Percentiles rank a stretch among this genome's conserved stretches.
phyloP scores from a whole-genome alignment of 2,329 filamentous ascomycete species.

The Fusarium fracticaudum region DNA sequence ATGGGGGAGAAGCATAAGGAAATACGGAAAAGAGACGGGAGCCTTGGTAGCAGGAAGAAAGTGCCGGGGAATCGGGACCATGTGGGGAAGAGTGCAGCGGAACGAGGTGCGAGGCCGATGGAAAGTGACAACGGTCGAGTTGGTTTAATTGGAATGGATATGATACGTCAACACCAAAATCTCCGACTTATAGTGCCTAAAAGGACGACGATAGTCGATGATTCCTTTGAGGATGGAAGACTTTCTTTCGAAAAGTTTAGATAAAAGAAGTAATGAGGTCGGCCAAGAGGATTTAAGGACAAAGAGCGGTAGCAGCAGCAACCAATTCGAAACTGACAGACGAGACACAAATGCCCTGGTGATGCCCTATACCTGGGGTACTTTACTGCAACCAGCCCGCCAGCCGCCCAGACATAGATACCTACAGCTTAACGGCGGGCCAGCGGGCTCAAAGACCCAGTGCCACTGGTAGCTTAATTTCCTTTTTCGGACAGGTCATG shows the following conservation, averaged over 20 bases:
- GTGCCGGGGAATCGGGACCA: conserved; percentile 35
- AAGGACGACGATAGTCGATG: not conserved
- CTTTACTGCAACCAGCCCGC: not conserved
- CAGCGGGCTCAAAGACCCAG: conserved; percentile 7
- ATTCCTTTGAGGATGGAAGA: not conserved
- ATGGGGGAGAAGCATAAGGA: conserved; percentile 10
- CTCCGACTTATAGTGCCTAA: not conserved
- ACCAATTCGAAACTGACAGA: not conserved
- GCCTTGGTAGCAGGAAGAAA: conserved; percentile 20
- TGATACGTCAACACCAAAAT: conserved; percentile 3
- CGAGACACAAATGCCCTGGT: not conserved
- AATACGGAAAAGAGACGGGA: conserved; percentile 23
- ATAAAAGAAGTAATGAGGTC: not conserved
- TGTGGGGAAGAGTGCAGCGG: conserved; percentile 26
- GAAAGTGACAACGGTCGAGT: not conserved
- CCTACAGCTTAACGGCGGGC: conserved; percentile 1
- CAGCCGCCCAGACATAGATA: not conserved
- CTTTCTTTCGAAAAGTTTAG: not conserved
- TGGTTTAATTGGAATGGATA: conserved; percentile 17
- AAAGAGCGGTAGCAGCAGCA: not conserved
- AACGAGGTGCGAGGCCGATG: conserved; percentile 1
- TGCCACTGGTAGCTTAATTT: conserved; percentile 25
- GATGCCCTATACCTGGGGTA: not conserved
- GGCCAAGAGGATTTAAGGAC: not conserved
- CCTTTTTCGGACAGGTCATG: conserved; percentile 20